Evolutionary conservation across 2,329 filamentous ascomycete genomes (phyloP), one percentile per base, ranked within the genome.

Genomic region (Leptographium galeiforme): DNA sequence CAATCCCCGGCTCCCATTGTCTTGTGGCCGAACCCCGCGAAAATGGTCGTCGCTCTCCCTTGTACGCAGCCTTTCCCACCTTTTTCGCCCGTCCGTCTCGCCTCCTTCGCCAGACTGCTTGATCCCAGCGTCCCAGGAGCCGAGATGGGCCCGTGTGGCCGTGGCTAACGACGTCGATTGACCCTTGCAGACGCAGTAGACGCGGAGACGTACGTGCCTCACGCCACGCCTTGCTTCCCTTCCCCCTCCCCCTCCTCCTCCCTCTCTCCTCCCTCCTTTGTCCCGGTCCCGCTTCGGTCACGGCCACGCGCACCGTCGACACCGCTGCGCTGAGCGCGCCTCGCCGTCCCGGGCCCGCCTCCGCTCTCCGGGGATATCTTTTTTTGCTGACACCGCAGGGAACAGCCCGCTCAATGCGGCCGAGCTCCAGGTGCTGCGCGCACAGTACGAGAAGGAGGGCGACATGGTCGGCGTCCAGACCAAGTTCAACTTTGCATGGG

Each of bases 401-500:
- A 14, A 52, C 61, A 93, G 89, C 66, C 87, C 93, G 61, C 79
- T 98, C 58, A 94, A 93, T 71, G 82, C 88, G 54, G 86, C 88
- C 50, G 93, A 98, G 71, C 84, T 98, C 56, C 84, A 90, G 68
- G 93, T 97, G 58, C 78, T 98, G 52, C 87, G 91, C 59, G 77
- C 87, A 56, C 93, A 98, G 69, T 98, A 93, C 68, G 91, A 97
- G 67, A 95, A 95, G 67, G 93, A 98, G 72, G 93, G 91, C 61
- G 88, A 95, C 63, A 94, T 95, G 75, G 91, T 95, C 57, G 90
- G 91, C 56, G 81, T 98, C 43, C 93, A 98, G 70, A 98, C 93
- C 57, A 97, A 97, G 68, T 98, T 98, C 80, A 98, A 98, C 81
- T 97, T 91, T 69, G 91, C 93, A 66, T 98, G 93, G 93, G 89